These are phyloP conservation scores for Phytophthora podocarpi DNA, from an alignment of 352 stramenopile species.

Conservation along the genomic window DNA sequence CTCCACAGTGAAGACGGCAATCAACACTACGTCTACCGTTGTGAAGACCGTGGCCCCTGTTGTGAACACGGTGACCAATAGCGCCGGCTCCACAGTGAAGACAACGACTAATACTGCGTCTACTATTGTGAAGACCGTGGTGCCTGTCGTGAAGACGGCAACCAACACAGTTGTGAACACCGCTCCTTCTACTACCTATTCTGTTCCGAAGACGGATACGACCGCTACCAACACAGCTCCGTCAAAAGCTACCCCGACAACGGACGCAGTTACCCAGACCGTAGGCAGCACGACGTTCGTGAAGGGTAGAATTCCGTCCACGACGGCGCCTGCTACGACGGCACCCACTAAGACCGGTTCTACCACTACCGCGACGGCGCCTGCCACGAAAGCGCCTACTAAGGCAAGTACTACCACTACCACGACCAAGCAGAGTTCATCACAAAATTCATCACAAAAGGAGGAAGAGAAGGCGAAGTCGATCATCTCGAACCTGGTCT, in stretches of 20 bases:
- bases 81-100: neutral
- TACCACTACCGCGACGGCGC: conserved; percentile 1
- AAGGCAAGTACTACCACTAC: conserved; percentile 14
- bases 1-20: neutral
- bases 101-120: neutral
- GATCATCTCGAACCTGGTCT: conserved; percentile 18
- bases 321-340: conserved; percentile 4
- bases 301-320: conserved; percentile 8
- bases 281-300: conserved; percentile 11
- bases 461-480: conserved; percentile 5
- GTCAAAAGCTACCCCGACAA: neutral
- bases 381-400: conserved; percentile 3
- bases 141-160: conserved; percentile 2
- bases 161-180: conserved; percentile 8
- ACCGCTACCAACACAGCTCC: neutral
- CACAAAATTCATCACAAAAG: conserved; percentile 8
- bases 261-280: conserved; percentile 3
- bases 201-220: neutral
- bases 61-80: conserved; percentile 7
- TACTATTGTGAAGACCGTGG: neutral
- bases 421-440: conserved; percentile 10
- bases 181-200: neutral
- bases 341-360: conserved; percentile 3
- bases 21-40: neutral
- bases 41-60: conserved; percentile 1